Evolutionary conservation across 257 asterid genomes (phyloP), one percentile per base, ranked within the genome.

Genomic region (Salvia miltiorrhiza): DNA sequence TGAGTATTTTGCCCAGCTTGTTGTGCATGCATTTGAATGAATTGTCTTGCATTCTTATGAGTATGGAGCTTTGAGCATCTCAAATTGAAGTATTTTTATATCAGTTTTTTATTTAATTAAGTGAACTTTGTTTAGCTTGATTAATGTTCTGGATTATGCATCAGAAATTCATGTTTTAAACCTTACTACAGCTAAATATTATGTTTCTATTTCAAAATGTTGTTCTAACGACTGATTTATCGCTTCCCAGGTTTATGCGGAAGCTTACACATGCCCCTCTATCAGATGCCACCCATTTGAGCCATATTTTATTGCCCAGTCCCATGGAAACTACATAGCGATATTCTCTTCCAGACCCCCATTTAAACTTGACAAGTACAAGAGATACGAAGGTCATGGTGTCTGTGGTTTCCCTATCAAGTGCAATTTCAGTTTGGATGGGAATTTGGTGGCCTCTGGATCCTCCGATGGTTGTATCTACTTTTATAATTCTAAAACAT

Each of bases 261-360:
- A 94, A 79, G 97, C 99, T 61, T 94, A 87, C 70, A 86, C 95
- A 5, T 91, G 97, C 80, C 87, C 97, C 17, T 78, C 83, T 59
- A 83, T 94, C 62, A 82, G 90, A 73, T 69, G 79, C 77, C 99
- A 91, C 75, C 97, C 97, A n/a, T 74, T 65, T 0, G 95, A 87
- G 77, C 89, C 95, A 61, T 86, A 83, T 73, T 94, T 94, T 39
- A 76, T 89, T 54, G 97, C 96, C 2, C 97, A 91, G 64, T 91
- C 99, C 74, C 89, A 94, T 65, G 99, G 95, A 73, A 89, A 94
- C 83, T 91, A 91, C 65, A 91, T 91, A 24, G 99, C 97, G 14
- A 82, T 87, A 74, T 84, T 94, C 79, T 87, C 95, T 24, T 69
- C 92, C 5, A 84, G 54, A 21, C 77, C 85, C 26, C 96, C 97